Conservation (phyloP, 2,329 filamentous ascomycete species). For the Sporothrix humicola region DNA sequence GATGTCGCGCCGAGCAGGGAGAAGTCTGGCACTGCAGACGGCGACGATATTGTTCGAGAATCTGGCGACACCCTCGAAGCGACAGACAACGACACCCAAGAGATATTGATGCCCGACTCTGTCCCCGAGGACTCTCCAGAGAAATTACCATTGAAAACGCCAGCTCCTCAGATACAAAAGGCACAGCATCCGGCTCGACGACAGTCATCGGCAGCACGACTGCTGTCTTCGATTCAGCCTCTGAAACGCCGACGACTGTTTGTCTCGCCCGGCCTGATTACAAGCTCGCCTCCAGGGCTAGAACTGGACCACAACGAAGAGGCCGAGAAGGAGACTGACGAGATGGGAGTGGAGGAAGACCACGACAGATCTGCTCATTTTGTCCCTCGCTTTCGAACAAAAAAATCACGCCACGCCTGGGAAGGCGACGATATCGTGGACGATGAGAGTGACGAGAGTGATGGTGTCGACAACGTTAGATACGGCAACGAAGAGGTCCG, state of each 20-base stretch:
- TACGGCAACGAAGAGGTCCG: slow-evolving; percentile 28
- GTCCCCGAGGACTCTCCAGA: background rate
- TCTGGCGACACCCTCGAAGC: background rate
- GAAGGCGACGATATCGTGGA: slow-evolving; percentile 25
- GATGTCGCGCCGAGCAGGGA: slow-evolving; percentile 13
- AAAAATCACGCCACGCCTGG: background rate
- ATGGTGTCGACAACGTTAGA: background rate
- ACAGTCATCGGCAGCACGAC: background rate
- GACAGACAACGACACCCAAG: background rate
- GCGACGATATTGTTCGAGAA: background rate
- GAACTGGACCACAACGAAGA: slow-evolving; percentile 18
- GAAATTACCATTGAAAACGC: background rate
- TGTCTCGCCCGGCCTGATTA: slow-evolving; percentile 26
- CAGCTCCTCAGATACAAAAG: background rate
- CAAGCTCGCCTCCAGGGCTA: slow-evolving; percentile 8
- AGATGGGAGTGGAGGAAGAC: background rate
- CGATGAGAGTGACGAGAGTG: background rate
- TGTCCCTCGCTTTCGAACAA: background rate
- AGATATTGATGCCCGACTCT: background rate
- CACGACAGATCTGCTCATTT: background rate
- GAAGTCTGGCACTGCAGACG: background rate
- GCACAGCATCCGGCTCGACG: background rate
- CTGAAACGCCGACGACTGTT: slow-evolving; percentile 35
- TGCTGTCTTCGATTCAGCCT: slow-evolving; percentile 29
- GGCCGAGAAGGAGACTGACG: background rate